Conservation (phyloP, 176 grass and related monocot species). For the Carex myosuroides region DNA sequence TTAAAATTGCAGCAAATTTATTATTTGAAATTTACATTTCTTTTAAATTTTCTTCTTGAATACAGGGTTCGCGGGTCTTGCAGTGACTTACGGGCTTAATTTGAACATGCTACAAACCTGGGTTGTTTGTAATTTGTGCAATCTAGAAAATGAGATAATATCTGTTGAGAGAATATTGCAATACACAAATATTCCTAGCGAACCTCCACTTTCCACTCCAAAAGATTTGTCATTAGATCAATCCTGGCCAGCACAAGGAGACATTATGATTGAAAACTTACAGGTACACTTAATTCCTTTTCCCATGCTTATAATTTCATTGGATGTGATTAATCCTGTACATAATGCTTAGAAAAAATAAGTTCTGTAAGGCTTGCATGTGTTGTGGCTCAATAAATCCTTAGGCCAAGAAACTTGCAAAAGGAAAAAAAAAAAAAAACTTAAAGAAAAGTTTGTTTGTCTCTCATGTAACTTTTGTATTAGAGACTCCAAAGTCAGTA, state of each 20-base stretch:
- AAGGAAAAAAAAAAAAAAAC: too few species aligned
- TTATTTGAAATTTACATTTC: background rate
- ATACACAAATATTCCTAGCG: conserved; percentile 64
- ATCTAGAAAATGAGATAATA: conserved; percentile 72
- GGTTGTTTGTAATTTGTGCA: conserved; percentile 70
- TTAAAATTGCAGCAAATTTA: background rate
- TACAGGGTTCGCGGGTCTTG: conserved; percentile 69
- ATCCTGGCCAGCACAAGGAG: conserved; percentile 21
- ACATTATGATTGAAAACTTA: conserved; percentile 11
- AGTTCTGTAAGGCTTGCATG: background rate
- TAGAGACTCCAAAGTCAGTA: background rate
- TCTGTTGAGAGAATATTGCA: conserved; percentile 90
- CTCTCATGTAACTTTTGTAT: background rate
- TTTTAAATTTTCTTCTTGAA: background rate
- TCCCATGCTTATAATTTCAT: background rate
- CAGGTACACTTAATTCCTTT: conserved; percentile 11
- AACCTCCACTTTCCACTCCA: conserved; percentile 52
- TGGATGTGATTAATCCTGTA: background rate
- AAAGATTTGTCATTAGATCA: conserved; percentile 6
- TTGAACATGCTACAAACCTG: conserved; percentile 68
- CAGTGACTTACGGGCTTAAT: conserved; percentile 83
- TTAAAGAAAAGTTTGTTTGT: background rate
- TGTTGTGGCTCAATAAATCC: background rate
- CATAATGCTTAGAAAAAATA: background rate
- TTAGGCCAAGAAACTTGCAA: background rate